phyloP scores from a whole-genome alignment of 2,329 filamentous ascomycete genomes.

The Aureobasidium vineae region DNA sequence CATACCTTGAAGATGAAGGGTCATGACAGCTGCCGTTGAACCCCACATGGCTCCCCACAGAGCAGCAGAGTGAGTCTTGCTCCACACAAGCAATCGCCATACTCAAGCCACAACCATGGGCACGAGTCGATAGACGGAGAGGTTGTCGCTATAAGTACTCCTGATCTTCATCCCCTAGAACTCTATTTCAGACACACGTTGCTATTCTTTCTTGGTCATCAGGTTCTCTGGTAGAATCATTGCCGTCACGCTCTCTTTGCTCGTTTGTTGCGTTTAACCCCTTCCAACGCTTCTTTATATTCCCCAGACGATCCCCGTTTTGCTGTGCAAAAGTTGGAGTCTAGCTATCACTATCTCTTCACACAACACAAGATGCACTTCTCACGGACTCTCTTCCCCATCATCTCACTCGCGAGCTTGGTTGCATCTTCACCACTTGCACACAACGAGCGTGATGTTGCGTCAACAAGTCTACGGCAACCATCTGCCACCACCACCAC shows the following conservation, averaged over 20 bases:
- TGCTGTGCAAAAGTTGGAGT: background rate
- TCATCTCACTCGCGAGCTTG: constrained; percentile 7
- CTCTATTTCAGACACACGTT: background rate
- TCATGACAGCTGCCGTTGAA: background rate
- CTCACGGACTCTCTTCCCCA: background rate
- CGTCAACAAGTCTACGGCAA: background rate
- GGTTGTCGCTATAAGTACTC: background rate
- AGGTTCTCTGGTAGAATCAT: background rate
- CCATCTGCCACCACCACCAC: constrained; percentile 29
- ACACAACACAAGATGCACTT: constrained; percentile 1
- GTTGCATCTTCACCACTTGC: background rate
- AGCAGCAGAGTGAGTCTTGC: constrained; percentile 6
- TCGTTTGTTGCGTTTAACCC: background rate
- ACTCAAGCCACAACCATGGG: background rate
- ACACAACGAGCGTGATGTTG: background rate
- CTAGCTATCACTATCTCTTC: background rate
- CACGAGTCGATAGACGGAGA: background rate
- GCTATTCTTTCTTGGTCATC: background rate
- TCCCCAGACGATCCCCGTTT: background rate
- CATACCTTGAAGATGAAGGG: background rate
- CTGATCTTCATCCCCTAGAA: constrained; percentile 17
- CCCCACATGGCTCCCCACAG: background rate
- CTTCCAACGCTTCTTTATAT: constrained; percentile 3
- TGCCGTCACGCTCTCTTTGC: background rate
- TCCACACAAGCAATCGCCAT: constrained; percentile 1